These are phyloP conservation scores for Auricularia auricula-judae DNA, from an alignment of 768 basidiomycete species.

Conservation along the genomic window DNA sequence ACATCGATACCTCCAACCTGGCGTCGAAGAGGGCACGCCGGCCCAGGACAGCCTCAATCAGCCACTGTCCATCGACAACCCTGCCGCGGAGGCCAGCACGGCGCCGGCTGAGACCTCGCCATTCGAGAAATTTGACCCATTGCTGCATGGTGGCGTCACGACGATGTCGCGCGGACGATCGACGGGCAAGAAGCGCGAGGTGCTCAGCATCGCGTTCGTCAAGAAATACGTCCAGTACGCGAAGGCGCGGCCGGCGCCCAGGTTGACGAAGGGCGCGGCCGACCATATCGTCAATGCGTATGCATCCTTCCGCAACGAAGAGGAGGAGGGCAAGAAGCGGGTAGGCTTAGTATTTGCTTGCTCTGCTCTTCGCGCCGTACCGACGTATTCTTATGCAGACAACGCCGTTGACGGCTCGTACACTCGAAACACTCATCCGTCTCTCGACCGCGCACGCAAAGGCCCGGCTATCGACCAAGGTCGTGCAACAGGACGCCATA, in stretches of 20 bases:
- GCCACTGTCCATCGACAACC: constrained; percentile 78
- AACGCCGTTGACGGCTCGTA: constrained; percentile 93
- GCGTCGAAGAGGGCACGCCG: constrained; percentile 93
- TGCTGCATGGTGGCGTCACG: constrained; percentile 74
- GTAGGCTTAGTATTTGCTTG: constrained; percentile 25
- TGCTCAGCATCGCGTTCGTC: constrained; percentile 86
- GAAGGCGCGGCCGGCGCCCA: constrained; percentile 77
- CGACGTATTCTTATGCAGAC: constrained; percentile 44
- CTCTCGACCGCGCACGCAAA: constrained; percentile 97
- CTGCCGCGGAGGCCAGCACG: constrained; percentile 32
- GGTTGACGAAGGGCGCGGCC: constrained; percentile 84
- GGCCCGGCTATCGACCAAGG: constrained; percentile 75
- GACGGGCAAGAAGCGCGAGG: constrained; percentile 51
- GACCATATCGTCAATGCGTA: constrained; percentile 92
- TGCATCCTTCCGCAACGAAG: constrained; percentile 83
- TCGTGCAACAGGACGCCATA: constrained; percentile 75
- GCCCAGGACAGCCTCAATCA: constrained; percentile 80
- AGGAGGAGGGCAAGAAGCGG: constrained; percentile 81
- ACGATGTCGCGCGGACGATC: constrained; percentile 35
- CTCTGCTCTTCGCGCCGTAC: background rate
- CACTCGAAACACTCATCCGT: constrained; percentile 96
- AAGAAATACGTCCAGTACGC: constrained; percentile 99
- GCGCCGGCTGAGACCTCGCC: constrained; percentile 65
- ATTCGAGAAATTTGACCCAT: constrained; percentile 93
- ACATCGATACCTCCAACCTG: constrained; percentile 93